phyloP scores from a whole-genome alignment of 1,284 basidiomycete genomes.

The Trametes sp. region DNA sequence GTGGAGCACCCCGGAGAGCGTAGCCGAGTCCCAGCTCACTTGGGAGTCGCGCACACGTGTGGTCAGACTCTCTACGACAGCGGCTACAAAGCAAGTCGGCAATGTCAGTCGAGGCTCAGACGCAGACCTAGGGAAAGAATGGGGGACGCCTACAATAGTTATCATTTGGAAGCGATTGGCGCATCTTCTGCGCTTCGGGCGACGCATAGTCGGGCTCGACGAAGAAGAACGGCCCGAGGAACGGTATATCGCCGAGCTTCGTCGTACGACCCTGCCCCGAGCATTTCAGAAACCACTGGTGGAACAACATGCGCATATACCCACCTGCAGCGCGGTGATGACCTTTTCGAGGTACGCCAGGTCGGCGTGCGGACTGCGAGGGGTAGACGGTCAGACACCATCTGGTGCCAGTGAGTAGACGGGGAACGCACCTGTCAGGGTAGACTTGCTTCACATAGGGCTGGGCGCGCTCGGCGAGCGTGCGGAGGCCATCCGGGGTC shows the following conservation, averaged over 20 bases:
- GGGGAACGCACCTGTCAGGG: slow-evolving; percentile 47
- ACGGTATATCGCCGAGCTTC: slow-evolving; percentile 73
- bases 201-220: slow-evolving; percentile 65
- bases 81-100: slow-evolving; percentile 14
- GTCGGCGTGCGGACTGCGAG: slow-evolving; percentile 54
- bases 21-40: slow-evolving; percentile 33
- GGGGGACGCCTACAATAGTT: slow-evolving; percentile 28
- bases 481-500: slow-evolving; percentile 51
- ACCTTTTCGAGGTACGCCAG: slow-evolving; percentile 65
- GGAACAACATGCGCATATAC: slow-evolving; percentile 12
- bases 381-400: neutral
- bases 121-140: neutral
- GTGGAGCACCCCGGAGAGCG: slow-evolving; percentile 55
- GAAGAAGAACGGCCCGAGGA: slow-evolving; percentile 80
- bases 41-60: slow-evolving; percentile 19
- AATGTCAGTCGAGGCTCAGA: neutral
- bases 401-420: slow-evolving; percentile 27
- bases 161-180: slow-evolving; percentile 46
- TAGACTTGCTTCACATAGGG: slow-evolving; percentile 56
- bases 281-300: neutral
- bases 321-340: slow-evolving; percentile 63
- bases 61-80: slow-evolving; percentile 24
- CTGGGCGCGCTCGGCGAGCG: slow-evolving; percentile 58
- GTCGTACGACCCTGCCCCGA: slow-evolving; percentile 67
- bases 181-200: slow-evolving; percentile 63